Base-by-base conservation (phyloP, 2,329 filamentous ascomycete genomes). In the Cadophora sp. region DNA sequence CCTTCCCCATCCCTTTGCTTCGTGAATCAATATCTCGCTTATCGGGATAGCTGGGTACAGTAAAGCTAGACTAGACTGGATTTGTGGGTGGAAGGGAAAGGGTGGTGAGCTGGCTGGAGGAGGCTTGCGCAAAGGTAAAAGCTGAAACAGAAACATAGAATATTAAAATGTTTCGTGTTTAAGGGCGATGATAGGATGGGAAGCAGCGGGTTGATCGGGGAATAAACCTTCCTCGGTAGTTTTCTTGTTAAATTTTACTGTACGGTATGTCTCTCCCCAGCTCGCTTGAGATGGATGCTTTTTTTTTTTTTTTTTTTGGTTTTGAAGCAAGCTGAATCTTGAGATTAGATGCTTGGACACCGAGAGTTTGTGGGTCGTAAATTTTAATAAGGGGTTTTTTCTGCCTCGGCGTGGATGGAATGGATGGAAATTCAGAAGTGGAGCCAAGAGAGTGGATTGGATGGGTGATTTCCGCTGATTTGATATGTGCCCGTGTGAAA, bases 381-480 rank as follows among this genome's bases (percentile, higher is more conserved):
- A 30, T 30, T 30, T 30, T 30, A 33, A 53, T 53, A 53, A 33
- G 50, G 24, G 50, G 50, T 1, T 53, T 53, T 53, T n/a, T 13
- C 24, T n/a, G n/a, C 30, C 27, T 30, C 27, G 50, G 50, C 27
- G 50, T 24, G 50, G 24, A 51, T 51, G 30, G 27, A 51, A 30
- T 18, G n/a, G n/a, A n/a, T n/a, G n/a, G n/a, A n/a, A n/a, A n/a
- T 51, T 30, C 24, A 30, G 24, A 24, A 18, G 48, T 4, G 9
- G 36, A 39, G 36, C 36, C 36, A 39, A 39, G 36, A 39, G 50
- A 51, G 48, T 14, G 48, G 48, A 51, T 24, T 22, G 22, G 16
- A 51, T 51, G 48, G 48, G 48, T 51, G 22, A 51, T 51, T 51
- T 51, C 48, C 48, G 48, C 48, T 51, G 48, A 24, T 27, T 39